Conservation (phyloP, 2,329 filamentous ascomycete species). For the Elsinoe fawcettii region DNA sequence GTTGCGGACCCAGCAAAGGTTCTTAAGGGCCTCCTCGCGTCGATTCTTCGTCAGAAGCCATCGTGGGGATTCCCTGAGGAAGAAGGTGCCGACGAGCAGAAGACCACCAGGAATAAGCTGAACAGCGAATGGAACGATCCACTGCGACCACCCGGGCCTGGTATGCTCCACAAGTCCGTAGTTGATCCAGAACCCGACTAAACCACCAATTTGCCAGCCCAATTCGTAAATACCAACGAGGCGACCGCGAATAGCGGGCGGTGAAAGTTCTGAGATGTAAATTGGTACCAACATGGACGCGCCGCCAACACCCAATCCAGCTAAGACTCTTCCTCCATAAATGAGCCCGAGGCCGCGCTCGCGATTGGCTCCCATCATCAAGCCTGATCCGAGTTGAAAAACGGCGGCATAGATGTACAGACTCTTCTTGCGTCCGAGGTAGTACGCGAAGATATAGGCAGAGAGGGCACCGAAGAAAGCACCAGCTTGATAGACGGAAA, state of each 20-base stretch:
- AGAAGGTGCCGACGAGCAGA: constrained; percentile 40
- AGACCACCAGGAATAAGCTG: constrained; percentile 61
- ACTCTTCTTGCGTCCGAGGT: constrained; percentile 57
- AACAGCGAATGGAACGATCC: constrained; percentile 49
- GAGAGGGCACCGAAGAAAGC: constrained; percentile 73
- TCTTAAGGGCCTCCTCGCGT: constrained; percentile 35
- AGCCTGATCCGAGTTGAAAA: constrained; percentile 62
- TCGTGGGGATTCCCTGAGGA: constrained; percentile 38
- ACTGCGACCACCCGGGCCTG: constrained; percentile 32
- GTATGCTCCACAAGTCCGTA: constrained; percentile 26
- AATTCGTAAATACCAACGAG: constrained; percentile 53
- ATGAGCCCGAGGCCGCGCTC: constrained; percentile 55
- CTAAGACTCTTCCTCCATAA: constrained; percentile 50
- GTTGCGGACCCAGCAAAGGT: constrained; percentile 56
- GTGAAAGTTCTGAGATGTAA: constrained; percentile 52
- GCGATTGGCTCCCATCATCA: constrained; percentile 62
- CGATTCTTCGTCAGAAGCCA: constrained; percentile 38
- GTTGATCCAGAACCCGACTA: constrained; percentile 46
- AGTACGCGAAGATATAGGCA: constrained; percentile 59
- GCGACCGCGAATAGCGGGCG: constrained; percentile 51
- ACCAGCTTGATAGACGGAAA: constrained; percentile 73
- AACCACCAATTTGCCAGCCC: constrained; percentile 47
- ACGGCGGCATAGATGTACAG: constrained; percentile 54
- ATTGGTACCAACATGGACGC: constrained; percentile 51
- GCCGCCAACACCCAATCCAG: constrained; percentile 50